These are phyloP conservation scores for Dictyostelium brefeldianum DNA, from an alignment of 78 protist genomes.

Conservation along the genomic window DNA sequence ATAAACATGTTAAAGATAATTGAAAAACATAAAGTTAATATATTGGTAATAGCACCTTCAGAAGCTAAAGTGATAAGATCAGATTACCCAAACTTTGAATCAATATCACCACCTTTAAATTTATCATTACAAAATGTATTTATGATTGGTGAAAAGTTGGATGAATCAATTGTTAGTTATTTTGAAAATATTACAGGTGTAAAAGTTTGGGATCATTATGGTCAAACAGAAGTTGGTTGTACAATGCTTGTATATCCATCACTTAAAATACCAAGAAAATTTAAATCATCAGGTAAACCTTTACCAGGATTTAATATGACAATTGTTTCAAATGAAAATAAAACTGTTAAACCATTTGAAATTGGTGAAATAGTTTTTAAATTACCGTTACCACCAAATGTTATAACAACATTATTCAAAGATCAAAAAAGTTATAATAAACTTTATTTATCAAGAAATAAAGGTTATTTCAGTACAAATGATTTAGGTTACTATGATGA, in stretches of 20 bases:
- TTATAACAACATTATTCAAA: neutral
- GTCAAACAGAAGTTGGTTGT: constrained; percentile 72
- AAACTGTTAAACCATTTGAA: neutral
- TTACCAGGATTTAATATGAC: constrained; percentile 15
- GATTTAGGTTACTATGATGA: neutral
- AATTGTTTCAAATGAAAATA: neutral
- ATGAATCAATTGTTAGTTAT: neutral
- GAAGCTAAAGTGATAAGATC: neutral
- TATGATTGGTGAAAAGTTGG: neutral
- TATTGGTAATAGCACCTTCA: neutral
- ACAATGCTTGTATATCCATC: constrained; percentile 7
- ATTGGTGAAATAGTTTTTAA: neutral
- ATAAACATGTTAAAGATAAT: neutral
- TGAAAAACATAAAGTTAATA: neutral
- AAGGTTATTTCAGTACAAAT: neutral
- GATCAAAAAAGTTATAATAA: neutral
- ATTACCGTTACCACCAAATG: constrained; percentile 85
- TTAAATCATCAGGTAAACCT: neutral
- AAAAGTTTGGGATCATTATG: constrained; percentile 50
- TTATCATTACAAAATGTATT: neutral
- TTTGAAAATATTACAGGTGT: neutral
- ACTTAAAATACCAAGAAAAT: neutral
- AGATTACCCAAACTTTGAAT: neutral
- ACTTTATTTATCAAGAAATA: neutral
- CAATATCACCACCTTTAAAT: neutral